phyloP scores from a whole-genome alignment of 2,329 filamentous ascomycete species.

The Exophiala dermatitidis region DNA sequence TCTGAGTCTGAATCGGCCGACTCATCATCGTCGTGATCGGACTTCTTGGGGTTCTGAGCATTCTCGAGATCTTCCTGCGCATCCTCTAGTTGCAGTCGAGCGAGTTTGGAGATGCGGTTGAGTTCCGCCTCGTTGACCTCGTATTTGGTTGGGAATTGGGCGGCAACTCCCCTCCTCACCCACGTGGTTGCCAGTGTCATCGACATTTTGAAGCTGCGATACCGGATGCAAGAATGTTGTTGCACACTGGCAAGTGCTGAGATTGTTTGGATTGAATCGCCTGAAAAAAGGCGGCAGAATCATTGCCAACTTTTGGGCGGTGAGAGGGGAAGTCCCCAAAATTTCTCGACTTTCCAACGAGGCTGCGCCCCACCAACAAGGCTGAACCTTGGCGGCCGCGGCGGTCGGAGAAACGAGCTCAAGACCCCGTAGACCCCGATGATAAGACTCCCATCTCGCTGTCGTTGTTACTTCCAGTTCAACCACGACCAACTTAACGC shows the following conservation, averaged over 20 bases:
- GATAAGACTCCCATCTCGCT: no score
- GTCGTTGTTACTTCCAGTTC: not conserved
- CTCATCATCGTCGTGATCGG: constrained; percentile 27
- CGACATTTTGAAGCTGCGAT: constrained; percentile 34
- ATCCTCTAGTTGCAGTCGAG: constrained; percentile 78
- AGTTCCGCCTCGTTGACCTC: constrained; percentile 70
- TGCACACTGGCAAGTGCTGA: not conserved
- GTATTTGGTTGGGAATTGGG: constrained; percentile 68
- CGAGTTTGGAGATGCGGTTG: constrained; percentile 65
- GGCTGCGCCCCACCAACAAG: constrained; percentile 7
- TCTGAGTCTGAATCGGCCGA: constrained; percentile 25
- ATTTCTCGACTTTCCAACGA: not conserved
- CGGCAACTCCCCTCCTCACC: constrained; percentile 70
- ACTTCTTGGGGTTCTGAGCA: constrained; percentile 34
- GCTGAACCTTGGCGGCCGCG: constrained; percentile 3
- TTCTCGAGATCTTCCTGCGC: constrained; percentile 69
- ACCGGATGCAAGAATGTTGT: not conserved
- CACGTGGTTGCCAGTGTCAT: constrained; percentile 73
- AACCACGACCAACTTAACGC: not conserved
- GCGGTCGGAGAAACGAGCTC: no score
- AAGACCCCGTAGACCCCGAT: no score
- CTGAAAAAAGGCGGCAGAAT: constrained; percentile 19
- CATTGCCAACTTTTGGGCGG: constrained; percentile 13
- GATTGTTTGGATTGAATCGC: not conserved
- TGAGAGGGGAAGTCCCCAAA: constrained; percentile 2